Percentiles rank a stretch among this genome's conserved stretches.
Conservation (phyloP, 306 rosid species). For the Lathyrus aphaca region DNA sequence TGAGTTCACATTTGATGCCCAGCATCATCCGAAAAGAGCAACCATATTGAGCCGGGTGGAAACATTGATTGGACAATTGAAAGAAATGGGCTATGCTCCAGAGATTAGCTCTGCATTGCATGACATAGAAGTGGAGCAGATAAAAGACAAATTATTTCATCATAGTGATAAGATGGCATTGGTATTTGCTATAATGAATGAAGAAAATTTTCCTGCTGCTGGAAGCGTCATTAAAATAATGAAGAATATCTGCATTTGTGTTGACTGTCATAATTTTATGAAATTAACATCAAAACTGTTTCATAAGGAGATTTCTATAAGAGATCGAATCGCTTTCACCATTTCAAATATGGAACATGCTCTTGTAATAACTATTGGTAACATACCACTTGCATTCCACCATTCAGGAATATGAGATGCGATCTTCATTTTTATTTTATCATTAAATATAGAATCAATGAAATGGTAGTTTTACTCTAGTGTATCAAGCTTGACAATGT, state of each 20-base stretch:
- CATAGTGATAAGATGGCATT: slow-evolving; percentile 94
- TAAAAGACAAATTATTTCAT: slow-evolving; percentile 72
- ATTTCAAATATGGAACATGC: slow-evolving; percentile 66
- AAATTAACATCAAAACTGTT: slow-evolving; percentile 66
- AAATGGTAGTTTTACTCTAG: not conserved
- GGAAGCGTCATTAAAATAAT: slow-evolving; percentile 62
- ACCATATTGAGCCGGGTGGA: slow-evolving; percentile 57
- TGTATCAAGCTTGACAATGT: too few relatives aligned
- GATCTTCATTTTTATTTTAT: not conserved
- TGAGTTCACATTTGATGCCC: slow-evolving; percentile 83
- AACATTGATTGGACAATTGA: slow-evolving; percentile 63
- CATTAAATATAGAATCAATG: not conserved
- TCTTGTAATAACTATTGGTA: slow-evolving; percentile 88
- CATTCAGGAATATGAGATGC: not conserved
- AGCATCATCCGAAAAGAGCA: slow-evolving; percentile 54
- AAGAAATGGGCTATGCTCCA: slow-evolving; percentile 81
- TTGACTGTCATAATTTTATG: slow-evolving; percentile 92
- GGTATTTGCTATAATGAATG: slow-evolving; percentile 68
- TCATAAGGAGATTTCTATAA: slow-evolving; percentile 70
- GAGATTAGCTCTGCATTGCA: slow-evolving; percentile 67
- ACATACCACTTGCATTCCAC: slow-evolving; percentile 26
- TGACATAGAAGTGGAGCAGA: slow-evolving; percentile 78
- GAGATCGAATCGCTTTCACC: slow-evolving; percentile 95
- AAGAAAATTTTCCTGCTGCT: slow-evolving; percentile 44
- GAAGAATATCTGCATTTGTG: slow-evolving; percentile 91